Evolutionary conservation across 306 rosid species (phyloP).

Genomic region (Mimosa bimucronata): DNA sequence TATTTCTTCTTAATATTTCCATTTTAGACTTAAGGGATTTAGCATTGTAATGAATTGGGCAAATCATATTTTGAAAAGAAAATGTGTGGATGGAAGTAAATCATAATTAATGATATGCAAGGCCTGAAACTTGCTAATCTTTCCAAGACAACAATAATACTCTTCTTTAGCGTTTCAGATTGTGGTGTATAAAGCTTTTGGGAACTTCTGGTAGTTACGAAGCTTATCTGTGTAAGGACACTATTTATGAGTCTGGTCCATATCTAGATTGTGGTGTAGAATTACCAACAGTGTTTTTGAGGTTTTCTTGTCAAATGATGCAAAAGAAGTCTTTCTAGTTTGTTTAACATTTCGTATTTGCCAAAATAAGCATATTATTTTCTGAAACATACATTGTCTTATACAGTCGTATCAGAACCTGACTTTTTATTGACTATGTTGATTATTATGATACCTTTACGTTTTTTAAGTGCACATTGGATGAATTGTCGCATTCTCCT

Average conservation of each 20-base stretch:
- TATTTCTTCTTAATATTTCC: slow-evolving; percentile 17
- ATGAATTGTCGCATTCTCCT: slow-evolving; percentile 16
- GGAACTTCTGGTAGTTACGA: not conserved
- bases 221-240: not conserved
- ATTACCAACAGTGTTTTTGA: not conserved
- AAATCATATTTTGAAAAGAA: not conserved
- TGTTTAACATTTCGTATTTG: not conserved
- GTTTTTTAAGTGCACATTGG: not conserved
- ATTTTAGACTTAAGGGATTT: slow-evolving; percentile 26
- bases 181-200: not conserved
- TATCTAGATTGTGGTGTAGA: not conserved
- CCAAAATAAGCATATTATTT: not conserved
- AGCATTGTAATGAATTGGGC: slow-evolving; percentile 14
- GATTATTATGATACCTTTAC: not conserved
- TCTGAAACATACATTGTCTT: not conserved
- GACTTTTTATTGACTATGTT: not conserved
- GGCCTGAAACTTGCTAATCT: not conserved
- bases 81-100: slow-evolving; percentile 16
- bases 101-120: not conserved
- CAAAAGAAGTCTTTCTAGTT: not conserved
- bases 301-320: not conserved
- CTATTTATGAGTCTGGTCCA: not conserved
- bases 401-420: not conserved
- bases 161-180: not conserved
- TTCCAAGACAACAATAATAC: not conserved